Evolutionary conservation across 805 yeast species (phyloP).

Genomic region (Diddensiella transvaalensis): DNA sequence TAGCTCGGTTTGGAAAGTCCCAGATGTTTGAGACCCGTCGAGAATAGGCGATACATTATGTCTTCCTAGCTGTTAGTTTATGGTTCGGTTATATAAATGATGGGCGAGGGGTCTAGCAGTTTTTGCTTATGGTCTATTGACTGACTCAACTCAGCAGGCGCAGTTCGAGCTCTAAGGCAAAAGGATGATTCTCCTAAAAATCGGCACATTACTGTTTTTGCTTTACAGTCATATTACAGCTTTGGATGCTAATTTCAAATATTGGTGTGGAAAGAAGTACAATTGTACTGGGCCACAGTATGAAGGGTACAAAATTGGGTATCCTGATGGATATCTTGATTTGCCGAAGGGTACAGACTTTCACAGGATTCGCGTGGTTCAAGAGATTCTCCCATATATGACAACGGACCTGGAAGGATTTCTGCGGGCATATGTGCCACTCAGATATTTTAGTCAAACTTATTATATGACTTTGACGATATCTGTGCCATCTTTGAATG

Average conservation of each 20-base stretch:
- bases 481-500: conserved; percentile 15
- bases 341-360: conserved; percentile 7
- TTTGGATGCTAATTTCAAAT: conserved; percentile 2
- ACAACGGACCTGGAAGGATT: conserved; percentile 1
- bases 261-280: conserved; percentile 15
- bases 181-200: too few species aligned
- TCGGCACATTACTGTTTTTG: too few species aligned
- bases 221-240: too few species aligned
- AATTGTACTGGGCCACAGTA: conserved; percentile 11
- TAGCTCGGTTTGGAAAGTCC: too few species aligned
- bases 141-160: too few species aligned
- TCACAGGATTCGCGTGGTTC: conserved; percentile 8
- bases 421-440: conserved; percentile 12
- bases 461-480: conserved; percentile 11
- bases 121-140: too few species aligned
- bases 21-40: too few species aligned
- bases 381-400: conserved; percentile 9
- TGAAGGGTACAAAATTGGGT: conserved; percentile 12
- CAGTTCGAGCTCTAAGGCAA: too few species aligned
- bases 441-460: not conserved
- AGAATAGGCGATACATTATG: too few species aligned
- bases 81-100: too few species aligned
- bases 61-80: too few species aligned
- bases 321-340: conserved; percentile 10
- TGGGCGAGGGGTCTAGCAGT: too few species aligned